These are phyloP conservation scores for Cercospora sojina DNA, from an alignment of 2,329 filamentous ascomycete species.

Conservation along the genomic window DNA sequence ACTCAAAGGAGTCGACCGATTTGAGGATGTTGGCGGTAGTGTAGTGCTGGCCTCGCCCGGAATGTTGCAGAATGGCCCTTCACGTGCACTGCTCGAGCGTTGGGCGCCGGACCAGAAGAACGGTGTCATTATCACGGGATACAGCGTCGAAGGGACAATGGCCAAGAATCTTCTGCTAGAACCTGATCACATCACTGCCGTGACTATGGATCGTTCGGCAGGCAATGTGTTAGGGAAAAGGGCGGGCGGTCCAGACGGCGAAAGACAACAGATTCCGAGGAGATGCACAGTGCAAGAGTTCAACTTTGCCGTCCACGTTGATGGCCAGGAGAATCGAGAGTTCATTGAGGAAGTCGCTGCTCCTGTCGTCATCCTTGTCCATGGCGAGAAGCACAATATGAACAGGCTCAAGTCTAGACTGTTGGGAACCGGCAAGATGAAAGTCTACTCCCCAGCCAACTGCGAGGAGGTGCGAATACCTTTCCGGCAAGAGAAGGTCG, in stretches of 20 bases:
- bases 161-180: constrained; percentile 93
- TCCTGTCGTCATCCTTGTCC: constrained; percentile 92
- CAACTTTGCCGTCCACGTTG: constrained; percentile 94
- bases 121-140: constrained; percentile 97
- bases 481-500: constrained; percentile 91
- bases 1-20: constrained; percentile 87
- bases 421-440: constrained; percentile 84
- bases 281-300: constrained; percentile 92
- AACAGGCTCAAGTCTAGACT: constrained; percentile 94
- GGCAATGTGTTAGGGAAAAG: constrained; percentile 33
- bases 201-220: constrained; percentile 63
- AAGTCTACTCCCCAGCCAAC: constrained; percentile 91
- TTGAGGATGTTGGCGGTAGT: constrained; percentile 92
- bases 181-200: constrained; percentile 88
- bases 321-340: constrained; percentile 90
- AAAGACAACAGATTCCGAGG: constrained; percentile 86
- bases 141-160: constrained; percentile 98
- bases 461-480: constrained; percentile 93
- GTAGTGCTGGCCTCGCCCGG: constrained; percentile 97
- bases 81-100: constrained; percentile 84
- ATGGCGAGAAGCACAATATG: constrained; percentile 98
- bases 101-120: constrained; percentile 97
- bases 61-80: constrained; percentile 97
- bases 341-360: constrained; percentile 94
- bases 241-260: constrained; percentile 57